Conservation (phyloP, 2,329 filamentous ascomycete genomes). For the Allantophomopsis cytisporea region DNA sequence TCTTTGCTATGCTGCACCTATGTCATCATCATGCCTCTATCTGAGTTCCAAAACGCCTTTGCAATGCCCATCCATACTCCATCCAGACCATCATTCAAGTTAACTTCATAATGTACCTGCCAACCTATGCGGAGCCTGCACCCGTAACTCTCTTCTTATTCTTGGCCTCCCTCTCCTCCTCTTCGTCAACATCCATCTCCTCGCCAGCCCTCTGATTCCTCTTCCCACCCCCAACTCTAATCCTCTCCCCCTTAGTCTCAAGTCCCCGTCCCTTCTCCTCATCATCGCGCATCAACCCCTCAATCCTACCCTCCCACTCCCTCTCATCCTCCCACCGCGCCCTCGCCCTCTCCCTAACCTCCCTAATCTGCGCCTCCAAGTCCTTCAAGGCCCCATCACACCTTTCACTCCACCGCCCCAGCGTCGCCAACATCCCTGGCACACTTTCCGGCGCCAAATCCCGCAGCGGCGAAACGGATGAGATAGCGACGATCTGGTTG, state of each 20-base stretch:
- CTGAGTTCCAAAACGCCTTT: too few species aligned
- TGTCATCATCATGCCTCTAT: too few species aligned
- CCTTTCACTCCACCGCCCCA: conserved; percentile 65
- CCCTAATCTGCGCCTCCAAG: conserved; percentile 62
- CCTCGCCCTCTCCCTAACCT: conserved; percentile 45
- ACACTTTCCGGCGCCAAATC: conserved; percentile 69
- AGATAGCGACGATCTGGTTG: conserved; percentile 60
- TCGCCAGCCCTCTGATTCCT: conserved; percentile 11
- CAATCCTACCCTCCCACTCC: conserved; percentile 15
- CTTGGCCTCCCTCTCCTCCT: conserved; percentile 39
- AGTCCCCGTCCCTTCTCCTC: conserved; percentile 32
- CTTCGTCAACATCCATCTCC: conserved; percentile 42
- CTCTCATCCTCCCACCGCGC: conserved; percentile 28
- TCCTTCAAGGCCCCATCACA: conserved; percentile 62
- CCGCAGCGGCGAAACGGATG: conserved; percentile 70
- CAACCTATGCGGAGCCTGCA: too few species aligned
- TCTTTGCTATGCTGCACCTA: too few species aligned
- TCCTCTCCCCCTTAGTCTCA: conserved; percentile 36
- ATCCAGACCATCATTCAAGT: too few species aligned
- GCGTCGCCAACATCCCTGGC: conserved; percentile 49
- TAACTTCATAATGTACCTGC: too few species aligned
- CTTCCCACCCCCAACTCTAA: conserved; percentile 11
- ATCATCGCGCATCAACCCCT: conserved; percentile 23
- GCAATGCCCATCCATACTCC: too few species aligned
- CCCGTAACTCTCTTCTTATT: conserved; percentile 8